Evolutionary conservation across 2,329 filamentous ascomycete genomes (phyloP), one percentile per base, ranked within the genome.

Genomic region (Aspergillus persii): DNA sequence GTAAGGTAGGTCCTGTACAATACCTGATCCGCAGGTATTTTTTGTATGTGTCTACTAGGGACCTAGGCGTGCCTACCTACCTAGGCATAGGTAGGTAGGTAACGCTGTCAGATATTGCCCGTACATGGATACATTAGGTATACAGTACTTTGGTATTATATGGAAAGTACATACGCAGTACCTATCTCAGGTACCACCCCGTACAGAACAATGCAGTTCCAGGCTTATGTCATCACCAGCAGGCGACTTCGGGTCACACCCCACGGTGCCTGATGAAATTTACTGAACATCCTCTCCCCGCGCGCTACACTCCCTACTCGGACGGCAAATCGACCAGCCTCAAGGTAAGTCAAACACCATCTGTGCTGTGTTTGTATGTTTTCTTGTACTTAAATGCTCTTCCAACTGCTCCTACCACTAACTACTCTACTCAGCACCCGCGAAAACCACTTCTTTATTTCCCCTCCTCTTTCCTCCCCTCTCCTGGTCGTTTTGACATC

Each of bases 251-350:
- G 52, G 59, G 58, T 56, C 60, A 67, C 63, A 67, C 71, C 69
- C 71, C 71, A 73, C 70, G 67, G 67, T 71, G 68, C 70, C 70
- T 70, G 68, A 70, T 67, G 69, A 73, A 71, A 68, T 71, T 74
- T 73, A 66, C 67, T 70, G 57, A 64, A 63, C 65, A 67, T 65
- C 66, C 50, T 65, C 66, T 44, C 53, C 53, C 39, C 66, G 66
- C 33, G 33, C 33, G 69, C 66, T 68, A 63, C 65, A 71, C 63
- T 23, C 18, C 18, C 18, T 71, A 62, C 57, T 41, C n/a, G 36
- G 58, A 68, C 63, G 63, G 64, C 58, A 65, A 57, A 59, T 58
- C 56, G 58, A 67, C 61, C 60, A 66, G 65, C 60, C 58, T 61
- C 51, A 56, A 67, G 66, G 68, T 69, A 69, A 49, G 68, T 63